Percentiles rank a stretch among this genome's conserved stretches.
These are phyloP conservation scores for Canavalia ensiformis DNA, from an alignment of 306 rosid genomes.

Conservation along the genomic window DNA sequence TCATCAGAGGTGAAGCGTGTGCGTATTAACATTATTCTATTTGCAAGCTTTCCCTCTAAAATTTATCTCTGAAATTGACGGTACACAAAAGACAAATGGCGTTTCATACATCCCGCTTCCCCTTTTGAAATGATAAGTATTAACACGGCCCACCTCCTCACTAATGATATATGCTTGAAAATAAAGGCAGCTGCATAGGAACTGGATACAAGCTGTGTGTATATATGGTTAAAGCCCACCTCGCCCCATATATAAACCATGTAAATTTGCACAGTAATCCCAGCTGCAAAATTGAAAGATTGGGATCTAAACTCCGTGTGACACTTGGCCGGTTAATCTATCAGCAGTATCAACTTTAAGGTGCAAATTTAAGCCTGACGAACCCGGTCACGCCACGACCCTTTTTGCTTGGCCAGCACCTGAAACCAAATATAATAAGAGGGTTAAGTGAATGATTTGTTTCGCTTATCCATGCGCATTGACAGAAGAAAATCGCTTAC, in stretches of 20 bases:
- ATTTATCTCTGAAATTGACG: not conserved
- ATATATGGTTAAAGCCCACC: constrained; percentile 37
- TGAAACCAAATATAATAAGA: constrained; percentile 47
- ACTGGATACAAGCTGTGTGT: constrained; percentile 13
- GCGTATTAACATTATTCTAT: not conserved
- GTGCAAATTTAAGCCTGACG: constrained; percentile 51
- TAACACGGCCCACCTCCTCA: not conserved
- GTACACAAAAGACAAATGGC: not conserved
- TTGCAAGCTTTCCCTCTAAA: not conserved
- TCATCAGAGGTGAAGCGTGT: not conserved
- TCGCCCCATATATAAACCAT: constrained; percentile 29
- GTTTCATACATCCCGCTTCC: not conserved
- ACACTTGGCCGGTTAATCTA: constrained; percentile 21
- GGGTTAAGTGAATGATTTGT: constrained; percentile 29
- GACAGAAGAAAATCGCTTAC: constrained; percentile 53
- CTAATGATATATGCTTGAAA: constrained; percentile 7
- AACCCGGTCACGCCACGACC: constrained; percentile 96
- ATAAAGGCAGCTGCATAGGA: not conserved
- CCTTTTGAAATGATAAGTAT: not conserved
- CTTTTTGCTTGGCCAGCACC: constrained; percentile 87
- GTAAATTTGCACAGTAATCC: constrained; percentile 19
- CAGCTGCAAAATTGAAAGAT: constrained; percentile 25
- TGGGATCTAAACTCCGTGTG: not conserved
- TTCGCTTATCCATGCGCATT: not conserved
- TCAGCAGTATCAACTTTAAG: constrained; percentile 22